phyloP scores from a whole-genome alignment of 2,329 filamentous ascomycete species.

The Fusarium temperatum region DNA sequence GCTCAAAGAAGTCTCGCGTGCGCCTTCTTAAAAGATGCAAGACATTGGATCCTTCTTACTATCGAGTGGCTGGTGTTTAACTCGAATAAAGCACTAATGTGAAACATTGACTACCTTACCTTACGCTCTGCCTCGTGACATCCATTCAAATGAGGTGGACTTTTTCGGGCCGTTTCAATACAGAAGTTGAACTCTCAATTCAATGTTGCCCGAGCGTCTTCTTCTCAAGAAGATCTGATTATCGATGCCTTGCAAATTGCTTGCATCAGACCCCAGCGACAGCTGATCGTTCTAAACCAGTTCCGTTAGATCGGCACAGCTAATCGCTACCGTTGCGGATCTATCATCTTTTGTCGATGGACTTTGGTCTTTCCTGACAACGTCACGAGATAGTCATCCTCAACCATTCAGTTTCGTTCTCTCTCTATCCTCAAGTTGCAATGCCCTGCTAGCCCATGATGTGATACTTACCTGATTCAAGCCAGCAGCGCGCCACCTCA shows the following conservation, averaged over 20 bases:
- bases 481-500: neutral
- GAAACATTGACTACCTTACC: neutral
- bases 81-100: neutral
- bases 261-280: slow-evolving; percentile 27
- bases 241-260: slow-evolving; percentile 24
- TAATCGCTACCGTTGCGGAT: slow-evolving; percentile 15
- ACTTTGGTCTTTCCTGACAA: neutral
- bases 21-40: slow-evolving; percentile 13
- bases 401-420: neutral
- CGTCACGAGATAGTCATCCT: neutral
- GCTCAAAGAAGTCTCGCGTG: slow-evolving; percentile 7
- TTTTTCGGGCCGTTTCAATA: slow-evolving; percentile 5
- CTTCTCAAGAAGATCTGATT: neutral
- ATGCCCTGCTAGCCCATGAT: neutral
- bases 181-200: neutral
- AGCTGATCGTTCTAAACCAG: slow-evolving; percentile 20
- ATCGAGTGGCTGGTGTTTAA: slow-evolving; percentile 23
- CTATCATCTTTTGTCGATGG: neutral
- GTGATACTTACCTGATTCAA: neutral
- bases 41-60: slow-evolving; percentile 1
- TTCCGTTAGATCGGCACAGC: slow-evolving; percentile 24
- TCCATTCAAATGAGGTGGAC: neutral
- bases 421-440: neutral
- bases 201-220: neutral
- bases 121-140: neutral